A percentile compares a stretch with the other conserved stretches of the same genome.
Evolutionary conservation across 2,329 filamentous ascomycete species (phyloP).

Genomic region (Colletotrichum paranaense): DNA sequence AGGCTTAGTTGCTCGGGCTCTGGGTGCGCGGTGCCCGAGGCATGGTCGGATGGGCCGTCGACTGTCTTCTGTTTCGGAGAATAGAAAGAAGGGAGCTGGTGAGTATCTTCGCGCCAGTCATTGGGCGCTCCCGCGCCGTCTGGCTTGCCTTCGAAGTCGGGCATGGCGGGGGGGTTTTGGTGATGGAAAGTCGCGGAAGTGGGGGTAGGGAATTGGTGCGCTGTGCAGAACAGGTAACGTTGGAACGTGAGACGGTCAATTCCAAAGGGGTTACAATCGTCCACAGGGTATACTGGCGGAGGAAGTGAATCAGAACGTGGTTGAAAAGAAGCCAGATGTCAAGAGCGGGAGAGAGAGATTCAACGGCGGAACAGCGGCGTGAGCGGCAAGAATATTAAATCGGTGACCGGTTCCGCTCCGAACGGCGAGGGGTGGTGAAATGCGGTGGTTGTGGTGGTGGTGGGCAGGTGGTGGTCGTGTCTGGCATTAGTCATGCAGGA

Average conservation of each 20-base stretch:
- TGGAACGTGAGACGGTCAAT: neutral
- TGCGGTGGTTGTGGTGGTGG: neutral
- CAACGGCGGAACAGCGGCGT: neutral
- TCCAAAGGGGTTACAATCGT: neutral
- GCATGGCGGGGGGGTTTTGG: conserved; percentile 29
- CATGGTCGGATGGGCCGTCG: conserved; percentile 39
- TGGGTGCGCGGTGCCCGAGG: conserved; percentile 30
- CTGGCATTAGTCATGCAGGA: conserved; percentile 31
- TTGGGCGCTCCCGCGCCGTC: conserved; percentile 32
- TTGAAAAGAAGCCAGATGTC: neutral
- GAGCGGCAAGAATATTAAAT: conserved; percentile 13
- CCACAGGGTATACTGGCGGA: neutral
- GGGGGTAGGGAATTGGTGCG: conserved; percentile 12
- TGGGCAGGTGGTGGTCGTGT: neutral
- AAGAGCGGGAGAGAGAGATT: neutral
- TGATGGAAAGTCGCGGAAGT: neutral
- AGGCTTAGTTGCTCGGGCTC: conserved; percentile 33
- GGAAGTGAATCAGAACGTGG: too few species aligned
- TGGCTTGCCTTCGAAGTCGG: conserved; percentile 41
- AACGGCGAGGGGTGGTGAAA: conserved; percentile 17
- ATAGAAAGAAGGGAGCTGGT: conserved; percentile 59
- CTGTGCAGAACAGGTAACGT: neutral
- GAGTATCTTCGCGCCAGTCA: conserved; percentile 45
- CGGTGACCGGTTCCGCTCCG: conserved; percentile 31
- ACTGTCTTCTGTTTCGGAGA: conserved; percentile 51